These are phyloP conservation scores for Xanthoceras sorbifolium DNA, from an alignment of 345 rosid genomes.

Conservation along the genomic window DNA sequence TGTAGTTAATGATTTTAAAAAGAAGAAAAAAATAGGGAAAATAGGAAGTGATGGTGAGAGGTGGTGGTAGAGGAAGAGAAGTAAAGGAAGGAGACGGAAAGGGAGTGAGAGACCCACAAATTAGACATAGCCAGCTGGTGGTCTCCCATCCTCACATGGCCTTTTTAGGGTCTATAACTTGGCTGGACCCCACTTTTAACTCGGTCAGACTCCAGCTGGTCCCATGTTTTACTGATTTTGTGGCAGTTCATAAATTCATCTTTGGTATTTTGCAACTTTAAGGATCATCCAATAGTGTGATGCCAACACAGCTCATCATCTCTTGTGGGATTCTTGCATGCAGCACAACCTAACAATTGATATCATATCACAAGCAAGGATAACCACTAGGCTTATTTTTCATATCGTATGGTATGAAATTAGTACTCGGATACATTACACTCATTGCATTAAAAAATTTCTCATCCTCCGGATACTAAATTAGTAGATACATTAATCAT, in stretches of 20 bases:
- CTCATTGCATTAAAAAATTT: too few species aligned
- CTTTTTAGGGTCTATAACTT: slow-evolving; percentile 17
- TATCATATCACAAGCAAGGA: too few species aligned
- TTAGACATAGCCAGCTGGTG: slow-evolving; percentile 59
- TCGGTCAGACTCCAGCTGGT: slow-evolving; percentile 28
- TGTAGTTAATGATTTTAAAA: neutral
- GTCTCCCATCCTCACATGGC: slow-evolving; percentile 53
- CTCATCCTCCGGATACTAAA: too few species aligned
- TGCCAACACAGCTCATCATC: slow-evolving; percentile 13
- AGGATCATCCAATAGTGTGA: neutral
- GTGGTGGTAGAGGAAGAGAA: slow-evolving; percentile 6
- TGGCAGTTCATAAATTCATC: slow-evolving; percentile 24
- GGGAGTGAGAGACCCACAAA: slow-evolving; percentile 28
- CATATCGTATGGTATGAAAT: too few species aligned
- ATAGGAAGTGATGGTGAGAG: neutral
- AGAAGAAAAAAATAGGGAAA: neutral
- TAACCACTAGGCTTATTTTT: too few species aligned
- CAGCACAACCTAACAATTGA: too few species aligned
- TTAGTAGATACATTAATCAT: neutral
- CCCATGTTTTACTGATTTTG: slow-evolving; percentile 28
- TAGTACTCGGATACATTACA: too few species aligned
- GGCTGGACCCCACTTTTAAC: slow-evolving; percentile 32
- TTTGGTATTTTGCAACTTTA: slow-evolving; percentile 11
- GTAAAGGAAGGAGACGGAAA: slow-evolving; percentile 10
- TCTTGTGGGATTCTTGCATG: too few species aligned